Evolutionary conservation across 768 basidiomycete species (phyloP).

Genomic region (Lactarius deliciosus): DNA sequence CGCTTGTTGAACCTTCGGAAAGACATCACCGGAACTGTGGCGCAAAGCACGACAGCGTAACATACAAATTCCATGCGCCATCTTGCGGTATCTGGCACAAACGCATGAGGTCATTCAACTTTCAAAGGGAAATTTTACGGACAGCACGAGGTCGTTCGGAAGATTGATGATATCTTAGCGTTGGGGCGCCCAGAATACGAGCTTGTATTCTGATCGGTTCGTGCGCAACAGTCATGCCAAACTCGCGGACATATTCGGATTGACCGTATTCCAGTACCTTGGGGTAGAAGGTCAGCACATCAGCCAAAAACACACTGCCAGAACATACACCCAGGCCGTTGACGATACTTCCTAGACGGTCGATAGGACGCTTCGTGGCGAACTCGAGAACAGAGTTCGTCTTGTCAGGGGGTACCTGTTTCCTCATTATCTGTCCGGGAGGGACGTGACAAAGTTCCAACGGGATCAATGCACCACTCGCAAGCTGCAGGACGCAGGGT

Average conservation of each 20-base stretch:
- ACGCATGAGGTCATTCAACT: neutral
- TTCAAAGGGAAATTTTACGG: slow-evolving; percentile 32
- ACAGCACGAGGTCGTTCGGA: slow-evolving; percentile 60
- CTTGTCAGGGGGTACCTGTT: slow-evolving; percentile 67
- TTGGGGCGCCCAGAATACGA: slow-evolving; percentile 62
- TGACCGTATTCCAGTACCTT: slow-evolving; percentile 49
- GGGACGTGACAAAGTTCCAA: slow-evolving; percentile 65
- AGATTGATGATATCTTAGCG: slow-evolving; percentile 59
- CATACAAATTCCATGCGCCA: slow-evolving; percentile 79
- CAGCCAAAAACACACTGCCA: neutral
- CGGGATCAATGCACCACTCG: slow-evolving; percentile 60
- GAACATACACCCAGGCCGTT: slow-evolving; percentile 50
- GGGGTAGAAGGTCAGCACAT: slow-evolving; percentile 7
- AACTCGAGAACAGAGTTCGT: slow-evolving; percentile 63
- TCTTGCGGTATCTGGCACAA: slow-evolving; percentile 53
- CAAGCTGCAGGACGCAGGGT: slow-evolving; percentile 47
- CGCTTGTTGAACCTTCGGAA: slow-evolving; percentile 64
- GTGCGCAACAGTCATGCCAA: slow-evolving; percentile 61
- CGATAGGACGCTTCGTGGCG: slow-evolving; percentile 59
- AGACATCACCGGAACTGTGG: neutral
- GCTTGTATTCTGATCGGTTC: slow-evolving; percentile 60
- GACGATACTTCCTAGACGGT: slow-evolving; percentile 55
- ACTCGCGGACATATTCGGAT: slow-evolving; percentile 61
- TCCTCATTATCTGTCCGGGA: slow-evolving; percentile 68
- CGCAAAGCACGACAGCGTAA: slow-evolving; percentile 2